Percentiles rank a stretch among this genome's conserved stretches.
Evolutionary conservation across 2,329 filamentous ascomycete genomes (phyloP).

Genomic region (Botrytis fabae): DNA sequence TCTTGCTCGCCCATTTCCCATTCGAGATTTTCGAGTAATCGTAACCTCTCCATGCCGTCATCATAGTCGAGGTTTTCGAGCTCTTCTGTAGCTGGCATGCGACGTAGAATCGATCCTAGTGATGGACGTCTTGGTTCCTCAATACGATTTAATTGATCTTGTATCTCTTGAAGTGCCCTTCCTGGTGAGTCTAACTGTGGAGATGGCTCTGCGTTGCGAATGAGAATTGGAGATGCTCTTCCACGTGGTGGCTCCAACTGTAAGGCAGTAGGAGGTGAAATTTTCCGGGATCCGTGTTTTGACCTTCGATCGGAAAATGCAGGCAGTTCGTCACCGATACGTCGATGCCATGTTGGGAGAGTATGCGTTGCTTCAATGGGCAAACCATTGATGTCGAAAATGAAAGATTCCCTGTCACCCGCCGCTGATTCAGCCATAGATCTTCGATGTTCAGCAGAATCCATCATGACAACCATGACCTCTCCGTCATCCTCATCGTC

Average conservation of each 20-base stretch:
- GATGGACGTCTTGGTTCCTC: slow-evolving; percentile 38
- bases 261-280: slow-evolving; percentile 58
- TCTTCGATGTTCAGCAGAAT: slow-evolving; percentile 38
- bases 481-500: slow-evolving; percentile 38
- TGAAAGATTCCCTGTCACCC: slow-evolving; percentile 37
- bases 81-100: slow-evolving; percentile 28
- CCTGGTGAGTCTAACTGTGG: slow-evolving; percentile 37
- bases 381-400: slow-evolving; percentile 34
- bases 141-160: slow-evolving; percentile 39
- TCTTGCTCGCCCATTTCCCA: slow-evolving; percentile 62
- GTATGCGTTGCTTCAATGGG: neutral
- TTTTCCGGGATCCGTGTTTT: slow-evolving; percentile 50
- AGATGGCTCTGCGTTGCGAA: slow-evolving; percentile 42
- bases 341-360: slow-evolving; percentile 50
- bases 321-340: slow-evolving; percentile 59
- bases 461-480: slow-evolving; percentile 49
- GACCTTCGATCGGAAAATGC: slow-evolving; percentile 58
- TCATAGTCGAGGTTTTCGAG: slow-evolving; percentile 17
- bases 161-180: slow-evolving; percentile 37
- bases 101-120: slow-evolving; percentile 34
- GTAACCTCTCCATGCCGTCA: slow-evolving; percentile 28
- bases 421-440: slow-evolving; percentile 33
- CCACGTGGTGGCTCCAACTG: slow-evolving; percentile 46
- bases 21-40: slow-evolving; percentile 59
- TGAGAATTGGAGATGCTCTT: slow-evolving; percentile 47